These are phyloP conservation scores for Hortaea sp. DNA, from an alignment of 2,329 filamentous ascomycete species.

Conservation along the genomic window DNA sequence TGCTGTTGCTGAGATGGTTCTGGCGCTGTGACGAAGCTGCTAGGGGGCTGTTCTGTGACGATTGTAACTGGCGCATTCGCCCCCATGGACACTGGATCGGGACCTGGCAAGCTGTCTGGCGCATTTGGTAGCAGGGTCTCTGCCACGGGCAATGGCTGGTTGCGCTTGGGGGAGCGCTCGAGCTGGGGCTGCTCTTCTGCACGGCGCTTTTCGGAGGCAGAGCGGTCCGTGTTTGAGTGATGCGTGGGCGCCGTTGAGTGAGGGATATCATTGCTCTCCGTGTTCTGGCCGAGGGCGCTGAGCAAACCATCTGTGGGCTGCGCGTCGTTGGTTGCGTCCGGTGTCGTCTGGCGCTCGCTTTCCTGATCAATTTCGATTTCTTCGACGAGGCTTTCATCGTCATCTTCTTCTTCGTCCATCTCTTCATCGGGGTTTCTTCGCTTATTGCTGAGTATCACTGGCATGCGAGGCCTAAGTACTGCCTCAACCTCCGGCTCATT, in stretches of 20 bases:
- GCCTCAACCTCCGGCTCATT: slow-evolving; percentile 59
- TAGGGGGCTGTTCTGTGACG: slow-evolving; percentile 1
- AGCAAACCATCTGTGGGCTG: slow-evolving; percentile 3
- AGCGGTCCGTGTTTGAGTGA: neutral
- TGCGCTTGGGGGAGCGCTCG: slow-evolving; percentile 1
- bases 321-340: neutral
- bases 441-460: slow-evolving; percentile 27
- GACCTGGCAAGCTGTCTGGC: slow-evolving; percentile 2
- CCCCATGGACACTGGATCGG: slow-evolving; percentile 5
- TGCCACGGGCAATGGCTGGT: neutral
- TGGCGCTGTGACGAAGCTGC: slow-evolving; percentile 5
- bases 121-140: slow-evolving; percentile 1
- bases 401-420: slow-evolving; percentile 7
- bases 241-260: slow-evolving; percentile 1
- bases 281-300: slow-evolving; percentile 2
- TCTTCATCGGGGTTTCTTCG: slow-evolving; percentile 9
- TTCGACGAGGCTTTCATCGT: neutral
- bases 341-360: neutral
- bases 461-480: slow-evolving; percentile 47
- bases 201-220: neutral
- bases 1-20: slow-evolving; percentile 4
- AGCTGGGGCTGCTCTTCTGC: neutral
- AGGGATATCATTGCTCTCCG: slow-evolving; percentile 1
- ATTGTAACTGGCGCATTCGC: neutral
- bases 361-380: slow-evolving; percentile 1